Base-by-base conservation (phyloP, 2,329 filamentous ascomycete species). In the Parascedosporium putredinis region DNA sequence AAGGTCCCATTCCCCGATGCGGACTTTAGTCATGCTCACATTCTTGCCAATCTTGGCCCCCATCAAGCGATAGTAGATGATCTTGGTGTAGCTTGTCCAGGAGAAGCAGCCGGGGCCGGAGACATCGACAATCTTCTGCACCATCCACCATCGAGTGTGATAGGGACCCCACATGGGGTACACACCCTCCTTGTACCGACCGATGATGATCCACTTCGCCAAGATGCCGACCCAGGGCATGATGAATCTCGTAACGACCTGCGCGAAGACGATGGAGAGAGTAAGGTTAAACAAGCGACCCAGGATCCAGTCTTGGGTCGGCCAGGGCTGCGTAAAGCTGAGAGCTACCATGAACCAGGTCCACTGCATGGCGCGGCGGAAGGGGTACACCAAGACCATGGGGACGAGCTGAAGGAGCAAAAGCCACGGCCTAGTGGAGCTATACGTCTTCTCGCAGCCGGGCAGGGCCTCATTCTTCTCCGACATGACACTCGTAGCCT, bases 151-250 rank as follows among this genome's bases (percentile, higher is more conserved):
- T 7, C 74, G 66, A 0, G 73, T 78, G 57, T 79, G 76, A 55
- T 79, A 79, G 1, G 58, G 53, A 1, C 74, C 75, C 76, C 76
- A 80, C 76, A 80, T 80, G 2, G 76, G 75, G 55, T 74, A 78
- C 2, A 77, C 58, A 0, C 76, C 76, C 56, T 75, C 68, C 31
- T 63, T 65, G 57, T 76, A 73, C 1, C 68, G 67, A 9, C 76
- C 76, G 38, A 79, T 72, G 47, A 79, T 64, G 5, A 73, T 42
- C 76, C 76, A 79, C 57, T 79, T 79, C 45, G 69, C 64, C 2
- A 62, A 36, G 22, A 79, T 75, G n/a, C 69, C 74, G 20, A 71
- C 34, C 23, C 71, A 58, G 1, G 76, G 76, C 5, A 65, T 60
- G 5, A 71, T 52, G 2, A 67, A 57, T 14, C 65, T 60, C 4